phyloP scores from a whole-genome alignment of 768 basidiomycete genomes.

The Cystoderma amianthinum region DNA sequence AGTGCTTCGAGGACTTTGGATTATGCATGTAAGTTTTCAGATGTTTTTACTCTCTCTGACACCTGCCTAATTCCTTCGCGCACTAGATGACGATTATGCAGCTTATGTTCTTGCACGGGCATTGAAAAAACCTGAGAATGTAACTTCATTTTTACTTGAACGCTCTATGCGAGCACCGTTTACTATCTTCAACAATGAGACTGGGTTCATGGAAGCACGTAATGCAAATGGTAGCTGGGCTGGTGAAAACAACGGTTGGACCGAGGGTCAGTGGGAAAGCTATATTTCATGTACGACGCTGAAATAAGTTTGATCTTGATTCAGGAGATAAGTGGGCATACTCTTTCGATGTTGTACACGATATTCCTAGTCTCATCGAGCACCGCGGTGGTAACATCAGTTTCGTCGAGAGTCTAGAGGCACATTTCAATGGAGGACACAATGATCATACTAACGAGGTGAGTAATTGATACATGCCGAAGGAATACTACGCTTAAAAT shows the following conservation, averaged over 20 bases:
- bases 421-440: conserved; percentile 52
- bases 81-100: conserved; percentile 71
- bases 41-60: neutral
- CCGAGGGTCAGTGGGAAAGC: conserved; percentile 63
- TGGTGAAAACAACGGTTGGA: conserved; percentile 69
- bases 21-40: conserved; percentile 55
- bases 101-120: conserved; percentile 53
- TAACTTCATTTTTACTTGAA: conserved; percentile 40
- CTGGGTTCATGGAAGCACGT: conserved; percentile 80
- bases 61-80: neutral
- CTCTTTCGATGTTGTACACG: conserved; percentile 73
- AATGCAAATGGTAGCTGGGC: conserved; percentile 67
- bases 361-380: conserved; percentile 54
- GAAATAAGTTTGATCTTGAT: too few species aligned
- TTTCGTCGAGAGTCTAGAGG: conserved; percentile 65
- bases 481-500: neutral
- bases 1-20: conserved; percentile 73
- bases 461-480: conserved; percentile 5
- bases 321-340: conserved; percentile 57
- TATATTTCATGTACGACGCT: too few species aligned
- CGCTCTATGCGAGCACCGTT: conserved; percentile 53
- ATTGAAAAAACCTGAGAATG: conserved; percentile 42
- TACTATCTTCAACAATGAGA: conserved; percentile 58
- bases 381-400: conserved; percentile 56
- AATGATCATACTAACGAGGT: conserved; percentile 84